Evolutionary conservation across 2,329 filamentous ascomycete species (phyloP).

Genomic region (Macrophomina pseudophaseolina): DNA sequence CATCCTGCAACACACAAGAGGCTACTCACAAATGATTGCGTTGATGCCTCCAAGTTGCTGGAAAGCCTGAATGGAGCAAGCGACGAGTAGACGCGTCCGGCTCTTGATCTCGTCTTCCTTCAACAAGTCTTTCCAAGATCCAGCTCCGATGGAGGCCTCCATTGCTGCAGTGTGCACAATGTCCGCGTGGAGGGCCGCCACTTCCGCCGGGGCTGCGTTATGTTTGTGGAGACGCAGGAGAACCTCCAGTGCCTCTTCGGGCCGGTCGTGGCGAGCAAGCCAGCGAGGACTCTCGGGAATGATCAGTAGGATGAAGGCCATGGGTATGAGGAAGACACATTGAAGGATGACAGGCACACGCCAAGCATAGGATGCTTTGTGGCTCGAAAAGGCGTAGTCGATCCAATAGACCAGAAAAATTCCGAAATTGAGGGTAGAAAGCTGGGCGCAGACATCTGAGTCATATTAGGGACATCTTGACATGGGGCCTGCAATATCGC

Average conservation of each 20-base stretch:
- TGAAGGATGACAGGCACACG: constrained; percentile 51
- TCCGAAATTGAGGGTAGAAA: constrained; percentile 55
- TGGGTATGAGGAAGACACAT: constrained; percentile 48
- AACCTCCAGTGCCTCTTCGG: constrained; percentile 46
- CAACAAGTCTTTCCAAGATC: constrained; percentile 39
- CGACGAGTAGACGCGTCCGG: constrained; percentile 37
- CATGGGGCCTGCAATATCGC: background rate
- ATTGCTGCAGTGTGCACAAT: constrained; percentile 42
- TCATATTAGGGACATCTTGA: background rate
- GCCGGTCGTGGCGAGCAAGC: constrained; percentile 47
- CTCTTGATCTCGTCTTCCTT: constrained; percentile 42
- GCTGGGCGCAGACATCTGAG: constrained; percentile 50
- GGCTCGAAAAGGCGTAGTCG: constrained; percentile 49
- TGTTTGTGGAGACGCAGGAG: constrained; percentile 27
- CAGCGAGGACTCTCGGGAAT: constrained; percentile 53
- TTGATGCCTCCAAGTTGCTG: constrained; percentile 59
- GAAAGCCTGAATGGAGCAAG: constrained; percentile 37
- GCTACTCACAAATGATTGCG: constrained; percentile 47
- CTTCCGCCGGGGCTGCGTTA: background rate
- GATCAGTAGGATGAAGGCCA: constrained; percentile 45
- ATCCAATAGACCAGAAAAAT: constrained; percentile 55
- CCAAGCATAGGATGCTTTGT: constrained; percentile 45
- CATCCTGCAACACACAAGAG: background rate
- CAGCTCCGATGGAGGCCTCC: constrained; percentile 43
- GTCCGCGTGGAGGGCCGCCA: background rate